These are phyloP conservation scores for Solanum arcanum DNA, from an alignment of 257 asterid species.

Conservation along the genomic window DNA sequence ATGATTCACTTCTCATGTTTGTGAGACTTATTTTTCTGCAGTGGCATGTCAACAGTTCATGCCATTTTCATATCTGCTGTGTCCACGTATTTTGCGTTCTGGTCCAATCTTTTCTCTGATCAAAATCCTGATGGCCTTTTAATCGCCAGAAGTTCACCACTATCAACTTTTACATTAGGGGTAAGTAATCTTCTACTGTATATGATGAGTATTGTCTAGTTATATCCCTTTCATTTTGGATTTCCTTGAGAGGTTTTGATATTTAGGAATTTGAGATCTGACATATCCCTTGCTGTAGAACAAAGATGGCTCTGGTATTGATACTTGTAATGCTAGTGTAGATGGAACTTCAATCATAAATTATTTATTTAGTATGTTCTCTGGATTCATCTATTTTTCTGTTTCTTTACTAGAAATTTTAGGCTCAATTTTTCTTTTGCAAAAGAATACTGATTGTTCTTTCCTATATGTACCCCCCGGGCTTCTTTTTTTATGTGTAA, in stretches of 20 bases:
- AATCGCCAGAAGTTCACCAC: slow-evolving; percentile 58
- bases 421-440: not conserved
- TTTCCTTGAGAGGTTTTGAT: not conserved
- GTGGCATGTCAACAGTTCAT: slow-evolving; percentile 84
- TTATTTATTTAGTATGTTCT: not conserved
- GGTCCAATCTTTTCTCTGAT: slow-evolving; percentile 78
- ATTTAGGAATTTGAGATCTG: not conserved
- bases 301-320: not conserved
- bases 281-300: not conserved
- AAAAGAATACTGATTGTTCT: not conserved
- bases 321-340: not conserved
- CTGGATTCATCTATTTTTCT: not conserved
- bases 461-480: not conserved
- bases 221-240: not conserved
- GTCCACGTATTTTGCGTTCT: slow-evolving; percentile 78
- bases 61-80: slow-evolving; percentile 66
- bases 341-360: not conserved
- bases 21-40: slow-evolving; percentile 31
- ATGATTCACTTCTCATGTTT: slow-evolving; percentile 14
- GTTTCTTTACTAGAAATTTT: not conserved
- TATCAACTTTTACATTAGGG: slow-evolving; percentile 78
- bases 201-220: not conserved
- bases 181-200: slow-evolving; percentile 25
- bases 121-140: slow-evolving; percentile 34
- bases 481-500: not conserved